Evolutionary conservation across 2,329 filamentous ascomycete genomes (phyloP).

Genomic region (Celoporthe dispersa): DNA sequence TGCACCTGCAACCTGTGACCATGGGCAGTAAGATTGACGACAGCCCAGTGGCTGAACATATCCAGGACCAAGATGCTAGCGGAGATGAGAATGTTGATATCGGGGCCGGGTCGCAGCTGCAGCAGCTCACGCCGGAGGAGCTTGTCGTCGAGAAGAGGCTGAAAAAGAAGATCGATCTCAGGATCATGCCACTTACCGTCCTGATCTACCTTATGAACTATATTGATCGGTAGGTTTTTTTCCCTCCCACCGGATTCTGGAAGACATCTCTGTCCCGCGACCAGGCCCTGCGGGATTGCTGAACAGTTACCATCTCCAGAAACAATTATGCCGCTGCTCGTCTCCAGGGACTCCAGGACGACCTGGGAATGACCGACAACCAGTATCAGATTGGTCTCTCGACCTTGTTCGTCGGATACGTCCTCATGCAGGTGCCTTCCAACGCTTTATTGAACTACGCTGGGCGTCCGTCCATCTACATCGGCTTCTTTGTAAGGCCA

Average conservation of each 20-base stretch:
- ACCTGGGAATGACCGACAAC: constrained; percentile 39
- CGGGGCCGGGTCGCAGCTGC: constrained; percentile 15
- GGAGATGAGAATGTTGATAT: constrained; percentile 20
- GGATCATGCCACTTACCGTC: constrained; percentile 69
- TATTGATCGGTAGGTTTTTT: constrained; percentile 48
- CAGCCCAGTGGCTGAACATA: constrained; percentile 19
- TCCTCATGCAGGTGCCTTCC: constrained; percentile 35
- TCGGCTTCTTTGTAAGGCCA: constrained; percentile 43
- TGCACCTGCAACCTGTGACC: background rate
- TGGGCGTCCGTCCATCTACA: constrained; percentile 40
- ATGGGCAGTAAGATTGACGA: constrained; percentile 26
- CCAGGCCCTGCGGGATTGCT: background rate
- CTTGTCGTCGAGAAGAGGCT: constrained; percentile 57
- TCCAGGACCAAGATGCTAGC: constrained; percentile 20
- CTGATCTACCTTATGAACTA: constrained; percentile 75
- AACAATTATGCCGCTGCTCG: constrained; percentile 47
- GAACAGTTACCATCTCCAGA: background rate
- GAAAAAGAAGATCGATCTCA: constrained; percentile 66
- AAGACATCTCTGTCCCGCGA: constrained; percentile 14
- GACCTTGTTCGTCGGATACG: constrained; percentile 36
- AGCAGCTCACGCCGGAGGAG: constrained; percentile 31
- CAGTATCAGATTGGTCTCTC: constrained; percentile 42
- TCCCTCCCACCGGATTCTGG: background rate
- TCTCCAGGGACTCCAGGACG: constrained; percentile 51
- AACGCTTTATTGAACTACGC: constrained; percentile 37